Evolutionary conservation across 805 yeast genomes (phyloP), one percentile per base, ranked within the genome.

Genomic region (Lachancea dasiensis): DNA sequence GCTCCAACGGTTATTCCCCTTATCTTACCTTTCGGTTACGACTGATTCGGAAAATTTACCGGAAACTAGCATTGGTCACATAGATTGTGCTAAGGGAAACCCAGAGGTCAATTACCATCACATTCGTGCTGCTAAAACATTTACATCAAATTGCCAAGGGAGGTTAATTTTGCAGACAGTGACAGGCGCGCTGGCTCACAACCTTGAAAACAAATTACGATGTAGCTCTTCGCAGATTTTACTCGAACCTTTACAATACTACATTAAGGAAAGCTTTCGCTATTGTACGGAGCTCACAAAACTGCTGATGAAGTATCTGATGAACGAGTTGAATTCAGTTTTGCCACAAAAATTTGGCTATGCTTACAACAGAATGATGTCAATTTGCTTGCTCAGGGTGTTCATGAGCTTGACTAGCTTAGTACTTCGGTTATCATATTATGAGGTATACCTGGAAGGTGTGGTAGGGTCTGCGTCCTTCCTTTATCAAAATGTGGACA

Each of bases 221-320:
- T n/a, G 11, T 4, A 35, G 31, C 11, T 31, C 38, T 11, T 6
- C 16, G n/a, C 21, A 20, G 11, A n/a, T n/a, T n/a, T 36, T 31
- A 19, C 17, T 15, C 13, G 27, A 16, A 8, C 16, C 25, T 5
- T 36, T 27, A 16, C 28, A 14, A 6, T 20, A 22, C 7, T 27
- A 31, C 16, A 30, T 27, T 11, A 26, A 22, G 19, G 28, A 17
- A 19, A 22, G 31, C 19, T 30, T 31, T 28, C 26, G 27, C 6
- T 18, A 28, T 14, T 40, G 38, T 21, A 22, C 36, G 13, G 35
- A 40, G 19, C 8, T 32, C 9, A 16, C 22, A 9, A 40, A 35
- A 16, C 21, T 40, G 13, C 19, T 40, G 14, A 9, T 16, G 14
- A 34, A 36, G n/a, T 13, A 27, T 2, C 13, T 32, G 14, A 18